Evolutionary conservation across 1,284 basidiomycete genomes (phyloP).

Genomic region (Butyriboletus appendiculatus): DNA sequence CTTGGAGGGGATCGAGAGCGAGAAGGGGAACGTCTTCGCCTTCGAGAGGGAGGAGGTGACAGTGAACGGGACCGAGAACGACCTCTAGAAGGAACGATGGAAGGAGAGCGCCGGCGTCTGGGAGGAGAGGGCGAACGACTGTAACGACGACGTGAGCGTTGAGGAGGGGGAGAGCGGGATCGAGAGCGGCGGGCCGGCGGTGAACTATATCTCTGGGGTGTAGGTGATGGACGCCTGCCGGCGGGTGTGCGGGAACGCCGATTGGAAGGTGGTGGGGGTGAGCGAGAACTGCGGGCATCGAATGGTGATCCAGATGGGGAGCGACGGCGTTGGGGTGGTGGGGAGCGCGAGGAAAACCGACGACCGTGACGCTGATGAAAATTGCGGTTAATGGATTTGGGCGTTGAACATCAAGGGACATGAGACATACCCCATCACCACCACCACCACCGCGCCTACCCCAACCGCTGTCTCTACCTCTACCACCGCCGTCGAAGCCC

Average conservation of each 20-base stretch:
- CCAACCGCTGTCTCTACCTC: slow-evolving; percentile 39
- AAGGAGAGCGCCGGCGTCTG: slow-evolving; percentile 38
- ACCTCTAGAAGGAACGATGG: slow-evolving; percentile 30
- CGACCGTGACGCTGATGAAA: slow-evolving; percentile 38
- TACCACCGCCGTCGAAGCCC: slow-evolving; percentile 41
- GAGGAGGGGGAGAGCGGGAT: slow-evolving; percentile 35
- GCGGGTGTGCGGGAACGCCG: slow-evolving; percentile 39
- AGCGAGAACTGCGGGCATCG: slow-evolving; percentile 45
- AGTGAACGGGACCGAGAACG: slow-evolving; percentile 33
- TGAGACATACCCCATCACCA: slow-evolving; percentile 39
- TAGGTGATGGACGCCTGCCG: slow-evolving; percentile 39
- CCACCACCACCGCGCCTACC: slow-evolving; percentile 44
- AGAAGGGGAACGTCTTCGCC: slow-evolving; percentile 41
- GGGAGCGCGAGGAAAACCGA: slow-evolving; percentile 42
- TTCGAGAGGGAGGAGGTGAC: slow-evolving; percentile 45
- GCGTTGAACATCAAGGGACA: slow-evolving; percentile 20
- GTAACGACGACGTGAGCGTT: slow-evolving; percentile 26
- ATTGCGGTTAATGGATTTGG: slow-evolving; percentile 13
- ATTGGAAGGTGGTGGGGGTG: slow-evolving; percentile 37
- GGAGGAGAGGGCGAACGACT: slow-evolving; percentile 36
- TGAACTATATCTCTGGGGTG: slow-evolving; percentile 23
- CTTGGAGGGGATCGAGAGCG: slow-evolving; percentile 46
- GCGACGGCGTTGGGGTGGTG: slow-evolving; percentile 32
- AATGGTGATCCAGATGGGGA: slow-evolving; percentile 37
- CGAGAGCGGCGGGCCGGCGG: slow-evolving; percentile 28